Evolutionary conservation across 1,284 basidiomycete genomes (phyloP).

Genomic region (Malassezia japonica): DNA sequence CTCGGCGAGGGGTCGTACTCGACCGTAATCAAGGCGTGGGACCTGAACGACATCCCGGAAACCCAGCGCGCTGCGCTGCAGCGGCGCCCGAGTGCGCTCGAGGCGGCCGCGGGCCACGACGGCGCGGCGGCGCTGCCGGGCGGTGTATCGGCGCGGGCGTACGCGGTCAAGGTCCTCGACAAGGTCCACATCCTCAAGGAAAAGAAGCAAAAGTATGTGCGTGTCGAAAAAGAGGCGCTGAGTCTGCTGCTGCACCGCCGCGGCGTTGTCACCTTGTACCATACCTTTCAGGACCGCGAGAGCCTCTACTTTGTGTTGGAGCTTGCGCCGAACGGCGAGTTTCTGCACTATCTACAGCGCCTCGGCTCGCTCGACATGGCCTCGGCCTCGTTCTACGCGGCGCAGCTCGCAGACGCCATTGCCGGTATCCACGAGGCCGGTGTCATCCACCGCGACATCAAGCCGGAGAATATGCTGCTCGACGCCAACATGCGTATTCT

Average conservation of each 20-base stretch:
- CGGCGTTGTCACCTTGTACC: constrained; percentile 42
- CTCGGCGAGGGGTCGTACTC: constrained; percentile 47
- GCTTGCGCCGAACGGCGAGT: constrained; percentile 43
- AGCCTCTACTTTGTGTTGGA: constrained; percentile 45
- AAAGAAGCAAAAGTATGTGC: constrained; percentile 47
- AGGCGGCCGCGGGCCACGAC: constrained; percentile 6
- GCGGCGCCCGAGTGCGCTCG: constrained; percentile 1
- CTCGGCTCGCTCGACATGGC: constrained; percentile 33
- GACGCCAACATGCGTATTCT: constrained; percentile 32
- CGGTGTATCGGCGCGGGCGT: constrained; percentile 24
- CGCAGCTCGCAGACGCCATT: constrained; percentile 40
- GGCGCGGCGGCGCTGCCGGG: constrained; percentile 1
- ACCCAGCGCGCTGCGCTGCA: not conserved
- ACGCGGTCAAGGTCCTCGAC: constrained; percentile 46
- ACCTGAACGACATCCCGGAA: constrained; percentile 21
- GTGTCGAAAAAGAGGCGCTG: constrained; percentile 45
- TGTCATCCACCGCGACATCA: constrained; percentile 38
- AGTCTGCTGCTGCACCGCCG: constrained; percentile 39
- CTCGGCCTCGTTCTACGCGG: constrained; percentile 33
- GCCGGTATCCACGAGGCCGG: constrained; percentile 39
- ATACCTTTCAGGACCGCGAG: constrained; percentile 47
- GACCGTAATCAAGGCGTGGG: constrained; percentile 46
- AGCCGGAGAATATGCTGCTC: constrained; percentile 46
- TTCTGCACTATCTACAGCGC: constrained; percentile 36
- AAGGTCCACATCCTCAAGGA: constrained; percentile 48